These are phyloP conservation scores for Atalantia buxifolia DNA, from an alignment of 345 rosid genomes.

Conservation along the genomic window DNA sequence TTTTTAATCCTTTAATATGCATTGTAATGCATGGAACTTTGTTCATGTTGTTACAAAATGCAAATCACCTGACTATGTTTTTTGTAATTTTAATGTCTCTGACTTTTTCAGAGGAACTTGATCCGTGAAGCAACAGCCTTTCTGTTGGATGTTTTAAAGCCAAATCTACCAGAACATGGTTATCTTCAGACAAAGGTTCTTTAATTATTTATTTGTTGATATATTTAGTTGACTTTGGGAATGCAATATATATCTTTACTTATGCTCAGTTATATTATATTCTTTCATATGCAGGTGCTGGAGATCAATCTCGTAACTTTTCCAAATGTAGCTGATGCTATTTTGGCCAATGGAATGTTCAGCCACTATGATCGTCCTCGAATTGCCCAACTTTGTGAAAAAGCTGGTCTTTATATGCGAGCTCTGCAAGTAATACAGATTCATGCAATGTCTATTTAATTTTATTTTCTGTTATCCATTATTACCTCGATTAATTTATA, in stretches of 20 bases:
- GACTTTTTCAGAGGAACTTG: slow-evolving; percentile 69
- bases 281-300: slow-evolving; percentile 59
- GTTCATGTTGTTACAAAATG: background rate
- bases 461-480: background rate
- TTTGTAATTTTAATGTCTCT: background rate
- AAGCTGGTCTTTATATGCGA: slow-evolving; percentile 90
- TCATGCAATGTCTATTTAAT: background rate
- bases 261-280: slow-evolving; percentile 9
- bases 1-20: background rate
- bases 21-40: background rate
- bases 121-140: slow-evolving; percentile 99
- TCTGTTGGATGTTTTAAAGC: slow-evolving; percentile 92
- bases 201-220: background rate
- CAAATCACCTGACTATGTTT: too few relatives aligned
- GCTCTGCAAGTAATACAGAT: slow-evolving; percentile 74
- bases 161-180: slow-evolving; percentile 91
- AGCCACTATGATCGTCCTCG: slow-evolving; percentile 98
- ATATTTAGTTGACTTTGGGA: background rate
- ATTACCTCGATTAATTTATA: slow-evolving; percentile 1
- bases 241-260: slow-evolving; percentile 4
- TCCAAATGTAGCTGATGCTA: slow-evolving; percentile 98
- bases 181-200: slow-evolving; percentile 88
- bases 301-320: slow-evolving; percentile 98
- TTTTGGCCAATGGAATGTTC: slow-evolving; percentile 97
- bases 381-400: slow-evolving; percentile 96